Conservation (phyloP, 176 grass and related monocot genomes). For the Aegilops tauschii region DNA sequence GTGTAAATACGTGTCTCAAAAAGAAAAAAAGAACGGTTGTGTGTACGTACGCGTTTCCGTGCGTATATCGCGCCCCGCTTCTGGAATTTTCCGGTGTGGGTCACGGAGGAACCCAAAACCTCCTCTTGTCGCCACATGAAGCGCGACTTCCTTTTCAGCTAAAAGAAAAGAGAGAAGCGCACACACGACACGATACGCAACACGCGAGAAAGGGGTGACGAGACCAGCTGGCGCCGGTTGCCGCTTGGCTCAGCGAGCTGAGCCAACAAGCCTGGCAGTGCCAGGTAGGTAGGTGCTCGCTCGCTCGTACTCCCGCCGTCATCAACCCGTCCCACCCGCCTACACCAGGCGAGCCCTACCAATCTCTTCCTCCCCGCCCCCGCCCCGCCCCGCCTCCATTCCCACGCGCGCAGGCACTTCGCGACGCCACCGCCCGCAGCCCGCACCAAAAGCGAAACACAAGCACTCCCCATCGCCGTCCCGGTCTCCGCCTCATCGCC, state of each 20-base stretch:
- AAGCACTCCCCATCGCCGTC: not conserved
- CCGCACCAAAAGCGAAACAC: not conserved
- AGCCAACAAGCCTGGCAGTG: not conserved
- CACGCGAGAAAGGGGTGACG: not conserved
- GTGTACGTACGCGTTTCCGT: not conserved
- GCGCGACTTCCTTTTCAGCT: not conserved
- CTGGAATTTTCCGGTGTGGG: not conserved
- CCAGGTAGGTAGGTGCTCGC: constrained; percentile 8
- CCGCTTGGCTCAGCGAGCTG: constrained; percentile 19
- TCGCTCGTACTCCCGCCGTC: constrained; percentile 18
- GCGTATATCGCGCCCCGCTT: not conserved
- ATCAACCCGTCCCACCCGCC: constrained; percentile 10
- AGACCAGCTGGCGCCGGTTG: not conserved
- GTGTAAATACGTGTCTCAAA: not conserved
- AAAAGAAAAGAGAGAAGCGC: not conserved
- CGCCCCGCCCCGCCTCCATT: constrained; percentile 8
- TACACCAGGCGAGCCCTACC: constrained; percentile 2
- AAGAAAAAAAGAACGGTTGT: too few species aligned
- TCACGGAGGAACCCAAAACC: not conserved
- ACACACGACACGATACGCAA: not conserved
- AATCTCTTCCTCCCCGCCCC: not conserved
- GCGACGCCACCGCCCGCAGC: not conserved
- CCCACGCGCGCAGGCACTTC: not conserved
- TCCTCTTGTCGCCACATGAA: constrained; percentile 15
- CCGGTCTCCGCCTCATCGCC: not conserved